Evolutionary conservation across 257 asterid genomes (phyloP), one percentile per base, ranked within the genome.

Genomic region (Ehretia macrophylla): DNA sequence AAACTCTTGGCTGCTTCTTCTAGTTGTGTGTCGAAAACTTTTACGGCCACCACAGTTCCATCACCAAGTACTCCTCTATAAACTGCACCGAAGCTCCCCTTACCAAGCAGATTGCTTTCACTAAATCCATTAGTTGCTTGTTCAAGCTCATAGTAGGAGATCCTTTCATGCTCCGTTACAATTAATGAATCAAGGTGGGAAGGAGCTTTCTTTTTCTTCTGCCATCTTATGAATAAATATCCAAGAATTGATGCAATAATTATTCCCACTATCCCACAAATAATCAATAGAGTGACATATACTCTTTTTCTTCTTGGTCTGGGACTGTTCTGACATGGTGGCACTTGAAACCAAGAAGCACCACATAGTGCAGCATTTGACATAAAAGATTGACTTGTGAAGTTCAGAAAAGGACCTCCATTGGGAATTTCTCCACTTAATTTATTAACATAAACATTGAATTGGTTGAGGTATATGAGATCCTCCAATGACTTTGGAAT

Each of bases 61-160:
- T 71, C 75, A 14, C 20, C 11, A 11, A 79, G 72, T 11, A 65
- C 51, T 20, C 85, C 92, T 66, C 19, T 65, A 22, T 59, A 48
- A 4, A 48, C 53, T 48, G 53, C 3, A 14, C 53, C 53, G 4
- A 1, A 48, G 13, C 53, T 17, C 1, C 53, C 53, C 3, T 8
- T 17, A 20, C 91, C 91, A 8, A 84, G 75, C 0, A 71, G 19
- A 65, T 79, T 70, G 52, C 65, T 71, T 32, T 62, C 78, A 11
- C 58, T 55, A 38, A 79, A 79, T 10, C 54, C 73, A 46, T 81
- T 39, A 8, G 88, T 79, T 6, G 81, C 78, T 11, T 18, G 63
- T 56, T 27, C 19, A 16, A 79, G 75, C 48, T 81, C 83, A 8
- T 57, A 32, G 49, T 72, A 72, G 10, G 84, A 81, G 19, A 75